These are phyloP conservation scores for Puccinia polysora DNA, from an alignment of 1,284 basidiomycete species.

Conservation along the genomic window DNA sequence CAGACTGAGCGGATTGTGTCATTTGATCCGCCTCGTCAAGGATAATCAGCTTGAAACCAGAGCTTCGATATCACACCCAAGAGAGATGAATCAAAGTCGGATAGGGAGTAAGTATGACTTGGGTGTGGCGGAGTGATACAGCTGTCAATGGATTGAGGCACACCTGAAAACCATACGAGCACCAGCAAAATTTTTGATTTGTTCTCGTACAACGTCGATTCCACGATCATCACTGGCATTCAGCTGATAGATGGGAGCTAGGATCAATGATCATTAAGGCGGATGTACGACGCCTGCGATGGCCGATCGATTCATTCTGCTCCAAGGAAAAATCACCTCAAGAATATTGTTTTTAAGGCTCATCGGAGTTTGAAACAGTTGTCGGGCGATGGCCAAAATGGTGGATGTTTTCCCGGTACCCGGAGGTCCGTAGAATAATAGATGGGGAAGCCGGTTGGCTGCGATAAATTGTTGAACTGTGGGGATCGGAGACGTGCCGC, in stretches of 20 bases:
- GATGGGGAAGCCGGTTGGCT: conserved; percentile 86
- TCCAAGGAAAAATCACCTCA: conserved; percentile 61
- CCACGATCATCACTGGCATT: conserved; percentile 98
- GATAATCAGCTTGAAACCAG: conserved; percentile 94
- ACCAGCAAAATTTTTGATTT: conserved; percentile 97
- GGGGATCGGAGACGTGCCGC: background rate
- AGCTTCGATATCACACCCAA: conserved; percentile 56
- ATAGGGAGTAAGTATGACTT: background rate
- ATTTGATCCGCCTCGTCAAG: conserved; percentile 99
- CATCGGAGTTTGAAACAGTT: conserved; percentile 73
- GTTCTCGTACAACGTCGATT: conserved; percentile 95
- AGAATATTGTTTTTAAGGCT: conserved; percentile 83
- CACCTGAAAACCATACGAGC: conserved; percentile 73
- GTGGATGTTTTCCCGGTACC: conserved; percentile 97
- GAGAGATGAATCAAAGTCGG: background rate
- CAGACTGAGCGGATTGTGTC: conserved; percentile 95
- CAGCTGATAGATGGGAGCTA: conserved; percentile 57
- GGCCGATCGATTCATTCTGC: background rate
- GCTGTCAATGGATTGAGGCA: conserved; percentile 45
- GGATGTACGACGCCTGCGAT: conserved; percentile 12
- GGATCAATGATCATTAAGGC: background rate
- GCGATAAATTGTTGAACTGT: conserved; percentile 93
- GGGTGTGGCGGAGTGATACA: no score
- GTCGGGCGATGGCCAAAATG: conserved; percentile 88
- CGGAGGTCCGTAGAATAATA: conserved; percentile 95